Percentiles rank a stretch among this genome's conserved stretches.
These are phyloP conservation scores for Phytophthora pseudosyringae DNA, from an alignment of 352 stramenopile genomes.

Conservation along the genomic window DNA sequence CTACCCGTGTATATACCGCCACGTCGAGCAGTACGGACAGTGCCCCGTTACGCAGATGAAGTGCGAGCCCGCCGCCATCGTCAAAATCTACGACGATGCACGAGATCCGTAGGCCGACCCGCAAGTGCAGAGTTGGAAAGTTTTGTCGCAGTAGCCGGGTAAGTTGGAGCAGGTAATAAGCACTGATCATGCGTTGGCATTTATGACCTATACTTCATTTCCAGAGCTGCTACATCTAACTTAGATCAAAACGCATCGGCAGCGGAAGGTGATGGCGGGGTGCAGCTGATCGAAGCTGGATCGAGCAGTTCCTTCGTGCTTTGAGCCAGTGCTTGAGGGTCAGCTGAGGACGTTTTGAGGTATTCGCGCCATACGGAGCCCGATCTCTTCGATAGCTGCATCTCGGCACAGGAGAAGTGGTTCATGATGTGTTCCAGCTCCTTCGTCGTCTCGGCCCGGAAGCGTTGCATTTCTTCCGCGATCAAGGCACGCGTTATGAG, in stretches of 20 bases:
- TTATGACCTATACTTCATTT: too few species aligned
- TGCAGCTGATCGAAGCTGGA: constrained; percentile 11
- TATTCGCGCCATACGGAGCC: constrained; percentile 59
- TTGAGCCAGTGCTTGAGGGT: constrained; percentile 45
- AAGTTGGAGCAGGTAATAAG: constrained; percentile 6
- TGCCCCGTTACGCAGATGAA: constrained; percentile 84
- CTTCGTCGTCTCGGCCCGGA: constrained; percentile 50
- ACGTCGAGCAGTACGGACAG: constrained; percentile 71
- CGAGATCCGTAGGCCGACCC: constrained; percentile 24
- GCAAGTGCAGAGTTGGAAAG: not conserved
- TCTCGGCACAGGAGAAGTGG: constrained; percentile 66
- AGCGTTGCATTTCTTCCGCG: constrained; percentile 68
- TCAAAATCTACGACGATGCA: constrained; percentile 88
- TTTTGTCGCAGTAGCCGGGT: constrained; percentile 10
- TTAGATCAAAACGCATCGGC: constrained; percentile 24
- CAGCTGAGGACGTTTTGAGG: constrained; percentile 45
- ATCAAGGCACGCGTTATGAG: constrained; percentile 67
- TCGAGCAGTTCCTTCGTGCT: constrained; percentile 57
- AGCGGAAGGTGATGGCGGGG: constrained; percentile 5
- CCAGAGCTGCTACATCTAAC: not conserved
- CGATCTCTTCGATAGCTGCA: constrained; percentile 61
- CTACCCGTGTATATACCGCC: constrained; percentile 81
- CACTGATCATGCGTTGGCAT: not conserved
- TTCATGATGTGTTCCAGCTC: constrained; percentile 55
- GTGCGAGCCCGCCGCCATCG: constrained; percentile 63